Percentiles rank a stretch among this genome's conserved stretches.
Conservation (phyloP, 139 green algal species). For the Haematococcus sp. region DNA sequence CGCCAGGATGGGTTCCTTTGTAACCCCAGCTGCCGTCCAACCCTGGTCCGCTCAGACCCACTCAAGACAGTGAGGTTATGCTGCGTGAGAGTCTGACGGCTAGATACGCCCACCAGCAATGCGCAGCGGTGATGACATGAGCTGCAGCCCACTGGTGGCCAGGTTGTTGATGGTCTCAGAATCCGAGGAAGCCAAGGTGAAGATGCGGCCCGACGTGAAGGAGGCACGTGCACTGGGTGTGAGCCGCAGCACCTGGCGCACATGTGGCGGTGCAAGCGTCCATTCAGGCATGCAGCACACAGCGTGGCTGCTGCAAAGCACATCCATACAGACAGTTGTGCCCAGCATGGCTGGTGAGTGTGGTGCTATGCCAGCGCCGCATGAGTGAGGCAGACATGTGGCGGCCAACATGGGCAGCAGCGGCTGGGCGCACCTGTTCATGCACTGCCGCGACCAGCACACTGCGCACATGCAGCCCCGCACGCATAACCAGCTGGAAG, state of each 20-base stretch:
- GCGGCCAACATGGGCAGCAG: too few species aligned
- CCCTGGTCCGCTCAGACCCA: too few species aligned
- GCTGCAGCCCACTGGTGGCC: constrained; percentile 44
- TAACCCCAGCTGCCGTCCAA: too few species aligned
- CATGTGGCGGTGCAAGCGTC: too few species aligned
- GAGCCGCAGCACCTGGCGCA: constrained; percentile 5
- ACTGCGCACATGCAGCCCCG: constrained; percentile 49
- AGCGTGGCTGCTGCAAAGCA: too few species aligned
- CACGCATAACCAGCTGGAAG: constrained; percentile 55
- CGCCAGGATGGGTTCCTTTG: too few species aligned
- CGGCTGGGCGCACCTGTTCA: background rate
- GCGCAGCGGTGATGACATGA: constrained; percentile 60
- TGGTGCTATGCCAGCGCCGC: too few species aligned
- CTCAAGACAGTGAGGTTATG: too few species aligned
- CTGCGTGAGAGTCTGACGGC: background rate
- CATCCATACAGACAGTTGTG: too few species aligned
- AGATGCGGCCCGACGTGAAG: constrained; percentile 53
- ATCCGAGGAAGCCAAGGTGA: constrained; percentile 54
- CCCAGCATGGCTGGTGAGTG: too few species aligned
- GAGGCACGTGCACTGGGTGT: constrained; percentile 29
- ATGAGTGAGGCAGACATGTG: too few species aligned
- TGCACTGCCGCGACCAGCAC: constrained; percentile 56
- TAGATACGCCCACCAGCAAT: constrained; percentile 31
- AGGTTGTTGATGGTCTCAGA: constrained; percentile 52
- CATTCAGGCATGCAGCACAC: too few species aligned